Evolutionary conservation across 2,329 filamentous ascomycete genomes (phyloP).

Genomic region (Calonectria hongkongensis): DNA sequence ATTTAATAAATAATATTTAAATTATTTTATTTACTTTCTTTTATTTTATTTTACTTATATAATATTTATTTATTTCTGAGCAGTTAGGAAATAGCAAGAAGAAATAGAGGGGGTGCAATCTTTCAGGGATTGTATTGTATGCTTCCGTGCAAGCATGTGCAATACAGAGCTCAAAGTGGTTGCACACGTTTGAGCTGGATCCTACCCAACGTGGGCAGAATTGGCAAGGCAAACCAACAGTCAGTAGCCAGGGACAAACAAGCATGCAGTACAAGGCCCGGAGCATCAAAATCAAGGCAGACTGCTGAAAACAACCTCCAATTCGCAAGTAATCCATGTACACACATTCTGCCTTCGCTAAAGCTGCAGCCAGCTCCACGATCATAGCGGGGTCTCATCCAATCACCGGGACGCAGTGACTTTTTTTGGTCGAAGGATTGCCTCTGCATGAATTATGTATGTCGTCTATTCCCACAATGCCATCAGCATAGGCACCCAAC

Average conservation of each 20-base stretch:
- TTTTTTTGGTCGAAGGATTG: conserved; percentile 18
- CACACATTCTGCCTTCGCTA: not conserved
- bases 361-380: conserved; percentile 32
- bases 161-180: not conserved
- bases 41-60: too few species aligned
- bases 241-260: not conserved
- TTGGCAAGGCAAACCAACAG: not conserved
- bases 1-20: too few species aligned
- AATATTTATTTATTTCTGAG: too few species aligned
- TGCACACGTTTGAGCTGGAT: not conserved
- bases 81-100: too few species aligned
- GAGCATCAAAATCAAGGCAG: not conserved
- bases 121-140: too few species aligned
- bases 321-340: conserved; percentile 12
- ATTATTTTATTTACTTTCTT: too few species aligned
- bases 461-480: conserved; percentile 2
- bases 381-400: conserved; percentile 21
- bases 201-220: not conserved
- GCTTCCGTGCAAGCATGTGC: not conserved
- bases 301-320: not conserved
- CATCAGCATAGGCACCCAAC: conserved; percentile 2
- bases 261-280: not conserved
- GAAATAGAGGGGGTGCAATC: too few species aligned
- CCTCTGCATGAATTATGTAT: conserved; percentile 25
- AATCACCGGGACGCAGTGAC: conserved; percentile 21